Base-by-base conservation (phyloP, 371 early-diverging fungal genomes). In the Umbelopsis sp. region DNA sequence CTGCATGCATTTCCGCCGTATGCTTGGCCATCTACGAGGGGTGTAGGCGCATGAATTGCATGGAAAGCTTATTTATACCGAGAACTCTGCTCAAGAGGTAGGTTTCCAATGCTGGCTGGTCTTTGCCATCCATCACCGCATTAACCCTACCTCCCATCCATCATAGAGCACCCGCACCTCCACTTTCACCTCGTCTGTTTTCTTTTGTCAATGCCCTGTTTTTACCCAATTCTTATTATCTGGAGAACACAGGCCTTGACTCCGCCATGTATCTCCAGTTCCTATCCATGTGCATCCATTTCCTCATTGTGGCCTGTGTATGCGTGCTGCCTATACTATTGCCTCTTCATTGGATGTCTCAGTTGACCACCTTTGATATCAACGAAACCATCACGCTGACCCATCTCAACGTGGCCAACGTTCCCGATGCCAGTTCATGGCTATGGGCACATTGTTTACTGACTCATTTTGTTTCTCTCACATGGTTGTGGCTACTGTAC, bases 221-320 rank as follows among this genome's bases (percentile, higher is more conserved):
- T 44, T 65, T 51, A 9, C 50, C 48, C 20, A 65, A 48, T 38
- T 50, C 48, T 29, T 57, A 50, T 22, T 65, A 50, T 29, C 66
- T 65, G 25, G 20, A 20, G 20, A 48, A 65, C 32, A 65, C 86
- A 2, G 91, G 91, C 18, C 69, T 91, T 10, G 91, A 91, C 52
- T 88, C 91, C 0, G 84, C 86, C 24, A 87, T 91, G 86, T 86
- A 87, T 70, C 69, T 91, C n/a, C 86, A 88, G 6, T 89, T 86
- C 74, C 73, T 91, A n/a, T 81, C 80, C 45, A 89, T 88, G 88
- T 80, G 85, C 37, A 78, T 86, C 37, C 87, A 88, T 52, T 87
- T 89, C 64, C 71, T 87, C 22, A 52, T 77, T 14, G 73, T 87
- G 44, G 80, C 79, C 46, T 78, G 75, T 4, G 5, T 87, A 7